These are phyloP conservation scores for Colletotrichum incanum DNA, from an alignment of 2,329 filamentous ascomycete genomes.

Conservation along the genomic window DNA sequence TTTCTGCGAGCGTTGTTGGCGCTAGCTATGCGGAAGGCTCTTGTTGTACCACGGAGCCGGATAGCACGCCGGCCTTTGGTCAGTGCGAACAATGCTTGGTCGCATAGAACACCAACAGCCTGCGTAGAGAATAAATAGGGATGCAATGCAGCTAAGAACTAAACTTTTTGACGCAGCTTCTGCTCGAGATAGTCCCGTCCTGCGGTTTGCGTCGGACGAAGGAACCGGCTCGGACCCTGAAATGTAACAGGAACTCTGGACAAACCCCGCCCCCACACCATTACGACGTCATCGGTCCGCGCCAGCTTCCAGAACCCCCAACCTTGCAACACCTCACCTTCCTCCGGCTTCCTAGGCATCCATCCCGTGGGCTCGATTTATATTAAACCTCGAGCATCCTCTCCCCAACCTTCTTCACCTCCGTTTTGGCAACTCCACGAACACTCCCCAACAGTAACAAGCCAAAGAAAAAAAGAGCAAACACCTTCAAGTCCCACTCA, in stretches of 20 bases:
- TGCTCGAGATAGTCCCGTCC: not conserved
- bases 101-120: not conserved
- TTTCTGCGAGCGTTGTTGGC: not conserved
- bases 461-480: not conserved
- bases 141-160: not conserved
- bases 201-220: slow-evolving; percentile 17
- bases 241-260: slow-evolving; percentile 2
- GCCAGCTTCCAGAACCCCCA: slow-evolving; percentile 25
- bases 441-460: not conserved
- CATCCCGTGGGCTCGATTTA: not conserved
- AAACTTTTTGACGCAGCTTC: not conserved
- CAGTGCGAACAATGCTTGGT: not conserved
- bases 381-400: slow-evolving; percentile 20
- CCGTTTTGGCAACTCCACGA: not conserved
- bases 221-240: slow-evolving; percentile 14
- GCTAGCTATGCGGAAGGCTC: not conserved
- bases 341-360: not conserved
- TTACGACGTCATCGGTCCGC: slow-evolving; percentile 37
- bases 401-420: no score
- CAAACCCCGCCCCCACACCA: slow-evolving; percentile 35
- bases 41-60: not conserved
- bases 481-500: not conserved
- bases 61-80: not conserved
- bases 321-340: slow-evolving; percentile 7
- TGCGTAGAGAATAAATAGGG: not conserved